Base-by-base conservation (phyloP, 179 eudicot species). In the Gypsophila paniculata region DNA sequence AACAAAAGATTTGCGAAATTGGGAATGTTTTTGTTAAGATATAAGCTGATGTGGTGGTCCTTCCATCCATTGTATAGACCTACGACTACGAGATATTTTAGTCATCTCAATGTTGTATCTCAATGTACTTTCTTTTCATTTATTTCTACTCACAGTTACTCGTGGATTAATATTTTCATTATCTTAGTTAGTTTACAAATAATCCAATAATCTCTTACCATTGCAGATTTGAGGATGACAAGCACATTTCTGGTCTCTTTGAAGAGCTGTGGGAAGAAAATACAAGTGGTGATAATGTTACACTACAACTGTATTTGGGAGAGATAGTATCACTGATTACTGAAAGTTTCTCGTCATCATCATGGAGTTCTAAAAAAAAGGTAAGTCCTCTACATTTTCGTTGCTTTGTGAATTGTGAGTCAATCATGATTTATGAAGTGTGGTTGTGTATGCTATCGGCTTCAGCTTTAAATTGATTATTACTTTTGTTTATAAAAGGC, bases 241-340 rank as follows among this genome's bases (percentile, higher is more conserved):
- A 93, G 85, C 75, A 77, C 46, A 86, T 91, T 48, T 83, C 97
- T 72, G 79, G 80, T 70, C 81, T 93, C 57, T 93, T 86, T 76
- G 96, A 89, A 75, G 98, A 93, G 65, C 71, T 93, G 71, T 93
- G 98, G 97, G 98, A 91, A 76, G 98, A 93, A 84, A 93, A 82
- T 74, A 91, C 91, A 76, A 85, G 91, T 83, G 89, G 89, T 64
- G 98, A 91, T 79, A 78, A 90, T 76, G 79, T 86, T 76, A 91
- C 96, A 23, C 93, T 93, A 76, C 98, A 93, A 63, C 77, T 93
- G 67, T 93, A 89, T 80, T 55, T 89, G 70, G 93, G 84, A 74
- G 98, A 93, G 87, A 89, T 89, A 58, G 87, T 91, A 57, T 74
- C 87, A 61, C 90, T 91, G 63, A 82, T 85, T 66, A 85, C 84